Evolutionary conservation across 306 rosid genomes (phyloP).

Genomic region (Quercus berberidifolia): DNA sequence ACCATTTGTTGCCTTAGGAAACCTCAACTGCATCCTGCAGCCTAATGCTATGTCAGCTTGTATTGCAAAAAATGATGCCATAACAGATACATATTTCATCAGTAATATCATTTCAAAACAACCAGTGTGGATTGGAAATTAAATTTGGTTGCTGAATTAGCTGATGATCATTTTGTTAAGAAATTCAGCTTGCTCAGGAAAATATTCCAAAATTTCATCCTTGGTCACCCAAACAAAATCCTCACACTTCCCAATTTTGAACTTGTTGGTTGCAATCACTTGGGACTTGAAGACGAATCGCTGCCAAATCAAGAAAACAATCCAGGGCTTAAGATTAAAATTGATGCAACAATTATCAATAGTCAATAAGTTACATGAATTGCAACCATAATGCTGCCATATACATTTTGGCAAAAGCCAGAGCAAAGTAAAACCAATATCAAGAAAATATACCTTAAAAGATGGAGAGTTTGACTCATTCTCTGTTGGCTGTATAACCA

Average conservation of each 20-base stretch:
- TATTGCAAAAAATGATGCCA: background rate
- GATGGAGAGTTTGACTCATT: conserved; percentile 32
- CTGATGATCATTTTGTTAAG: conserved; percentile 80
- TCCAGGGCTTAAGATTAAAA: background rate
- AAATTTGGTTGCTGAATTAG: conserved; percentile 27
- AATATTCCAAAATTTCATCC: conserved; percentile 77
- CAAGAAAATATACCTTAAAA: conserved; percentile 51
- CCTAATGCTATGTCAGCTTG: background rate
- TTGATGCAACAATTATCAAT: background rate
- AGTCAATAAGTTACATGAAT: background rate
- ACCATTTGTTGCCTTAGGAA: background rate
- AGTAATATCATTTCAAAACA: background rate
- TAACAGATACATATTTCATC: background rate
- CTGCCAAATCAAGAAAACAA: conserved; percentile 34
- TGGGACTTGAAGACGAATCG: conserved; percentile 87
- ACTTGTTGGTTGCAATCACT: conserved; percentile 73
- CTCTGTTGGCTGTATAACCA: conserved; percentile 52
- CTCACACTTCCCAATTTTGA: conserved; percentile 49
- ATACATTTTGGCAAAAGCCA: background rate
- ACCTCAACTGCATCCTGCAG: background rate
- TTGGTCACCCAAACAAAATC: conserved; percentile 92
- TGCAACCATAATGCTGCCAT: background rate
- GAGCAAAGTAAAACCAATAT: background rate
- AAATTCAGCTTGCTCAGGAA: conserved; percentile 77
- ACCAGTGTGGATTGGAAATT: background rate